phyloP scores from a whole-genome alignment of 1,284 basidiomycete species.

The Tylopilus sp. region DNA sequence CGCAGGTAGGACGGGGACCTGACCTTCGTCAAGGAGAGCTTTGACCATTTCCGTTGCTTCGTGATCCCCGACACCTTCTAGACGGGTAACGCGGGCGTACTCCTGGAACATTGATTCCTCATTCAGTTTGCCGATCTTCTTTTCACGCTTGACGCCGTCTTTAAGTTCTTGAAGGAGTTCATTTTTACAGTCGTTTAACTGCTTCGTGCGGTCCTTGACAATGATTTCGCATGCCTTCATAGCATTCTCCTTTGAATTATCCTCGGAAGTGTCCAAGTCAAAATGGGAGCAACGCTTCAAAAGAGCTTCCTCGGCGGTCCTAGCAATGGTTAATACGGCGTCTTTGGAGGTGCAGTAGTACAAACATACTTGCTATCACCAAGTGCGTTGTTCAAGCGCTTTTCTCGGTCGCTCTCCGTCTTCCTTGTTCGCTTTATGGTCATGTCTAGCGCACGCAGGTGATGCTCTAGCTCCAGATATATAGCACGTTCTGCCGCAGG shows the following conservation, averaged over 20 bases:
- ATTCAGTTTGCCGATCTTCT: conserved; percentile 56
- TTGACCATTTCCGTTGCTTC: conserved; percentile 65
- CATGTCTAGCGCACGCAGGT: conserved; percentile 86
- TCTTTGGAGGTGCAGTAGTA: not conserved
- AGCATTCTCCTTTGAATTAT: conserved; percentile 53
- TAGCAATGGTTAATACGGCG: conserved; percentile 29
- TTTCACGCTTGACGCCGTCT: conserved; percentile 63
- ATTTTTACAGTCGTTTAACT: conserved; percentile 74
- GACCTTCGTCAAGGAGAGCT: conserved; percentile 59
- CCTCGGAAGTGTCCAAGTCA: conserved; percentile 68
- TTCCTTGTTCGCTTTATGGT: conserved; percentile 82
- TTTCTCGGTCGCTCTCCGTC: conserved; percentile 88
- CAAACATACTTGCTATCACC: conserved; percentile 78
- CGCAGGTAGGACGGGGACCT: conserved; percentile 44
- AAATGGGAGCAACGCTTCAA: conserved; percentile 94
- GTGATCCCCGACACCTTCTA: conserved; percentile 70
- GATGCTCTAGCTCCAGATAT: conserved; percentile 94
- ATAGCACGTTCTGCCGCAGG: conserved; percentile 94
- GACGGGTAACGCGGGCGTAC: conserved; percentile 63
- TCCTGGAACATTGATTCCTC: conserved; percentile 78
- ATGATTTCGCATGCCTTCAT: conserved; percentile 93
- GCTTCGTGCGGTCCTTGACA: conserved; percentile 73
- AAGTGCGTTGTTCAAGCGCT: conserved; percentile 80
- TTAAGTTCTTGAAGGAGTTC: conserved; percentile 70
- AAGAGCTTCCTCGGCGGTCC: conserved; percentile 86